Conservation (phyloP, 2,329 filamentous ascomycete species). For the Fusarium sp. region DNA sequence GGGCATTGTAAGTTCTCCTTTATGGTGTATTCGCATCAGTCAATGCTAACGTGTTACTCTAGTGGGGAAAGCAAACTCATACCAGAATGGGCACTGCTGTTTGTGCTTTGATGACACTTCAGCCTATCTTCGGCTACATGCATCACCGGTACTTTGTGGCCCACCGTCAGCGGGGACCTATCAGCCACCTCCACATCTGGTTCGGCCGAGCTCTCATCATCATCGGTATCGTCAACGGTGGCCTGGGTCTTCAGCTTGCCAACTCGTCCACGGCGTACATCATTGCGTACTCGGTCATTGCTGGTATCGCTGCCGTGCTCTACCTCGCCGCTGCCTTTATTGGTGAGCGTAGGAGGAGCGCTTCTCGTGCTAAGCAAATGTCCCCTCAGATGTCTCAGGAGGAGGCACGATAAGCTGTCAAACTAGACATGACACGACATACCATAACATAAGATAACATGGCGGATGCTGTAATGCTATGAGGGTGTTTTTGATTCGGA, state of each 20-base stretch:
- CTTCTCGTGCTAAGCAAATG: slow-evolving; percentile 32
- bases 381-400: slow-evolving; percentile 47
- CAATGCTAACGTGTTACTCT: slow-evolving; percentile 35
- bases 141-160: slow-evolving; percentile 69
- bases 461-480: slow-evolving; percentile 6
- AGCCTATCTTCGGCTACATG: slow-evolving; percentile 69
- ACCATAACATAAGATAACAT: background rate
- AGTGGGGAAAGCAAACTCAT: slow-evolving; percentile 68
- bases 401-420: slow-evolving; percentile 25
- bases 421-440: background rate
- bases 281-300: slow-evolving; percentile 69
- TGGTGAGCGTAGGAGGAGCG: slow-evolving; percentile 32
- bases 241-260: slow-evolving; percentile 69
- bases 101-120: slow-evolving; percentile 66
- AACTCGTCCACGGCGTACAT: slow-evolving; percentile 57
- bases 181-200: slow-evolving; percentile 73
- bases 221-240: slow-evolving; percentile 73
- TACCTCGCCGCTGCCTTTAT: slow-evolving; percentile 57
- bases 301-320: slow-evolving; percentile 61
- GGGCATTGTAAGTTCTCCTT: slow-evolving; percentile 56
- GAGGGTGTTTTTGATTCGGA: slow-evolving; percentile 22
- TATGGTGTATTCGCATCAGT: slow-evolving; percentile 13
- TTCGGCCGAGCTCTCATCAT: slow-evolving; percentile 70
- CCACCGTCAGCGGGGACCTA: slow-evolving; percentile 60
- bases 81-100: slow-evolving; percentile 69